Base-by-base conservation (phyloP, 805 yeast genomes). In the Metschnikowia lochheadii region DNA sequence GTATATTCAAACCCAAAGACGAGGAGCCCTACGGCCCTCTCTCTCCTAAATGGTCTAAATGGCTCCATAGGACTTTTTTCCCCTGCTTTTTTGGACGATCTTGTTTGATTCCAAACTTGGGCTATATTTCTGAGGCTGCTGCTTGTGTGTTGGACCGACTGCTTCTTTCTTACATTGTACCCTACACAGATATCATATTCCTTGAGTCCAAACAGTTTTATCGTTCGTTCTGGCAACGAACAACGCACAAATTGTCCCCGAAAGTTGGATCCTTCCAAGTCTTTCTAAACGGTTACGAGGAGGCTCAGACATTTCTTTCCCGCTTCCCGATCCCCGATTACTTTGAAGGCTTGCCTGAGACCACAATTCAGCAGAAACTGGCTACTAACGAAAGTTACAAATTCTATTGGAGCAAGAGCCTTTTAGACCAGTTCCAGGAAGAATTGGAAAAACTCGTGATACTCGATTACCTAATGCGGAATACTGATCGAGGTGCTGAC, bases 21-120 rank as follows among this genome's bases (percentile, higher is more conserved):
- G 91, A 85, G 63, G 90, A 85, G 57, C 91, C 90, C 0, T 85
- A 85, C 60, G 91, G 90, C 0, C 88, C 89, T 1, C 60, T 85
- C 47, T 81, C 87, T 3, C 90, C 91, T 1, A 85, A 85, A 62
- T 83, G 90, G 89, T 79, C 87, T 1, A 85, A 85, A 65, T 85
- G 91, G 90, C 62, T 84, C 3, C 90, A 85, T 61, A 64, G 90
- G 56, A 85, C 84, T 26, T 75, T 85, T 53, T 85, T 85, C 50
- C 91, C 91, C 2, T 85, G 89, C 57, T 85, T 84, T 61, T 85
- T 85, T 66, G 90, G 91, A 4, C 64, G 91, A 47, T 77, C 85
- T 32, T 85, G 90, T 62, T 65, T 85, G 45, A 83, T 85, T 26
- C 89, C 89, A 1, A 85, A 85, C 63, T 72, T 82, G 37, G 90